phyloP scores from a whole-genome alignment of 116 monocot species.

The Cymodocea nodosa region DNA sequence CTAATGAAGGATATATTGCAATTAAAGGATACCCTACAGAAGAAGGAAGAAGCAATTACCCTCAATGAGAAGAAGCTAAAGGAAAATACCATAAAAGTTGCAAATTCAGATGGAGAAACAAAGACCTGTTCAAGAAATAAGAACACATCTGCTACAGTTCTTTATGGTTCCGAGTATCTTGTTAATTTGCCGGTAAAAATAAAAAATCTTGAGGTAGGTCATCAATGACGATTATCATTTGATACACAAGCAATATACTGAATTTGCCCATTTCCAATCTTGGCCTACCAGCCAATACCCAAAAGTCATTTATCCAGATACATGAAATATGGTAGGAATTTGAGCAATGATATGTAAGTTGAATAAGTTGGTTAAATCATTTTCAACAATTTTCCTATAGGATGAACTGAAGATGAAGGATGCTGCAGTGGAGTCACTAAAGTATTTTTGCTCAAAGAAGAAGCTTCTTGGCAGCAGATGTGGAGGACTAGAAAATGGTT shows the following conservation, averaged over 20 bases:
- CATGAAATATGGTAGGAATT: neutral
- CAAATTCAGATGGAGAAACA: conserved; percentile 10
- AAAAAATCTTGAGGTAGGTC: conserved; percentile 30
- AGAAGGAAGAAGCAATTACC: conserved; percentile 15
- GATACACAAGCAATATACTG: neutral
- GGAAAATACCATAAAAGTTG: conserved; percentile 14
- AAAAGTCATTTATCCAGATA: neutral
- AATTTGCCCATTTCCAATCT: neutral
- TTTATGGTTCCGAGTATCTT: conserved; percentile 22
- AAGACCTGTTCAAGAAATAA: conserved; percentile 18
- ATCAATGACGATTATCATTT: neutral
- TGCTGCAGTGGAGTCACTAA: conserved; percentile 10
- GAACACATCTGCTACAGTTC: conserved; percentile 4
- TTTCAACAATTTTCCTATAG: conserved; percentile 3
- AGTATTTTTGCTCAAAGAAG: conserved; percentile 9
- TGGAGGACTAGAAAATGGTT: conserved; percentile 17
- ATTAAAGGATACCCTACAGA: conserved; percentile 13
- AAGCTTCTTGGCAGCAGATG: conserved; percentile 16
- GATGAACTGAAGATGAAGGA: conserved; percentile 24
- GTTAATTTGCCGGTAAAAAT: conserved; percentile 22
- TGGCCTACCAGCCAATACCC: neutral
- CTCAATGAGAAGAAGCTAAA: conserved; percentile 20
- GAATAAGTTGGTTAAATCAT: neutral
- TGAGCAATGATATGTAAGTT: neutral
- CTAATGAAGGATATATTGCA: conserved; percentile 17